Conservation (phyloP, 371 early-diverging fungal genomes). For the Apophysomyces variabilis region DNA sequence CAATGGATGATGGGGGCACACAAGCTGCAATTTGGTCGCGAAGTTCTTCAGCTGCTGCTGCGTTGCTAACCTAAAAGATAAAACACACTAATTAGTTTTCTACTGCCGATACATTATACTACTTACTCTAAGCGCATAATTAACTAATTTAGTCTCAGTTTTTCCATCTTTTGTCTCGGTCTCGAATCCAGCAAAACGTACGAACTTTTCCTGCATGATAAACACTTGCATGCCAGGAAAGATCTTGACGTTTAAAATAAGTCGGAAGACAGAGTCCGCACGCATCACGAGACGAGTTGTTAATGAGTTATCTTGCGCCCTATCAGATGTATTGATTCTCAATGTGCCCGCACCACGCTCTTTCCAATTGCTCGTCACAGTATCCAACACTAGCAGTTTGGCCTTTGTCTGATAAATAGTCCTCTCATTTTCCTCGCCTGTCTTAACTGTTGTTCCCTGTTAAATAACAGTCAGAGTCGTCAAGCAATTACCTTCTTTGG, state of each 20-base stretch:
- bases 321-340: conserved; percentile 42
- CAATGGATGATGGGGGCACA: conserved; percentile 9
- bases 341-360: conserved; percentile 56
- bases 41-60: conserved; percentile 17
- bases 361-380: conserved; percentile 38
- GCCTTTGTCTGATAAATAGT: conserved; percentile 52
- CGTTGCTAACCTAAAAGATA: conserved; percentile 16
- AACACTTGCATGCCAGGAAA: conserved; percentile 59
- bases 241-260: conserved; percentile 62
- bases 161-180: conserved; percentile 27
- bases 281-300: conserved; percentile 64
- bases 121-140: conserved; percentile 50
- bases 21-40: conserved; percentile 14
- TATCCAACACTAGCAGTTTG: conserved; percentile 50
- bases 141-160: conserved; percentile 40
- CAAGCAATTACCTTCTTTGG: conserved; percentile 25
- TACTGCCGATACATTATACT: not conserved
- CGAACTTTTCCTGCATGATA: conserved; percentile 62
- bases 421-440: conserved; percentile 58
- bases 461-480: not conserved
- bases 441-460: conserved; percentile 30
- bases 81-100: not conserved
- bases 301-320: conserved; percentile 15
- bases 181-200: conserved; percentile 59
- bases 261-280: conserved; percentile 60